phyloP scores from a whole-genome alignment of 805 yeast genomes.

The Pichia eremophila region DNA sequence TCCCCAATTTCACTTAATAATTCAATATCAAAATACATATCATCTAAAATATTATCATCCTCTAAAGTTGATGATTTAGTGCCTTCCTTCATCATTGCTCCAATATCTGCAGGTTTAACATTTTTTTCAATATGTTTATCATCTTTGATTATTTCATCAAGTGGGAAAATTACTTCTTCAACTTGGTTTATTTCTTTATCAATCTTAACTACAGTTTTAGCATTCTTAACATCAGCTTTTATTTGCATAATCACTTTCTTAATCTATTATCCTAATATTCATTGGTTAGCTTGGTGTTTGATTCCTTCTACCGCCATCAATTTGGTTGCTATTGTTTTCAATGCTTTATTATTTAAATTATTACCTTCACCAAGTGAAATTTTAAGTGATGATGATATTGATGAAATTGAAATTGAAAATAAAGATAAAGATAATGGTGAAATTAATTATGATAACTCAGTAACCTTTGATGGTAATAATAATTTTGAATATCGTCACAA shows the following conservation, averaged over 20 bases:
- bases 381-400: conserved; percentile 10
- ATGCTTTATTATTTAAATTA: conserved; percentile 29
- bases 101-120: conserved; percentile 58
- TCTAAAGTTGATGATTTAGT: conserved; percentile 41
- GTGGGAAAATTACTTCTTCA: conserved; percentile 6
- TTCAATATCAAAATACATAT: background rate
- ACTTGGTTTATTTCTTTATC: conserved; percentile 31
- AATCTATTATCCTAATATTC: conserved; percentile 53
- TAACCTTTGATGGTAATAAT: too few species aligned
- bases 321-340: conserved; percentile 41
- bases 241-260: conserved; percentile 46
- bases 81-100: conserved; percentile 48
- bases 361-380: conserved; percentile 8
- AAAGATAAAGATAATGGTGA: too few species aligned
- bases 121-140: conserved; percentile 35
- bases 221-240: conserved; percentile 46
- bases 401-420: conserved; percentile 1
- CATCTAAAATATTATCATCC: background rate
- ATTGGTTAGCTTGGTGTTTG: conserved; percentile 68
- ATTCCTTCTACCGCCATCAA: conserved; percentile 56
- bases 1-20: conserved; percentile 28
- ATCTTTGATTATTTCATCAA: conserved; percentile 22
- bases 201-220: conserved; percentile 35
- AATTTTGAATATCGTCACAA: too few species aligned
- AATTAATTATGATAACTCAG: too few species aligned